phyloP scores from a whole-genome alignment of 305 asterid genomes.

The Fraxinus angustifolia region DNA sequence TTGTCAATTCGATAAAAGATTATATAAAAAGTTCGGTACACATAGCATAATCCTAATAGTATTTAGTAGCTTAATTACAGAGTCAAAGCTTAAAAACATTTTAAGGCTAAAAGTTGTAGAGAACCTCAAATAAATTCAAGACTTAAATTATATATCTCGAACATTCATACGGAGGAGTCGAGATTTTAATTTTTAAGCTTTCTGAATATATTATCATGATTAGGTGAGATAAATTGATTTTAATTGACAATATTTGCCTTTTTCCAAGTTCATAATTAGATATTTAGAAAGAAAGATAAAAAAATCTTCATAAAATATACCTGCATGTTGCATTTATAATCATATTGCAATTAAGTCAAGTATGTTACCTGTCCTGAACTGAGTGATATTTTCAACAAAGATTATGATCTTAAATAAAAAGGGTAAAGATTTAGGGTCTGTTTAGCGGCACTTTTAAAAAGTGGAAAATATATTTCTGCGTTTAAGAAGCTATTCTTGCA shows the following conservation, averaged over 20 bases:
- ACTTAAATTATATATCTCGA: background rate
- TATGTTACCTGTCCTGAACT: background rate
- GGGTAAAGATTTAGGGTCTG: background rate
- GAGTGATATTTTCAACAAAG: background rate
- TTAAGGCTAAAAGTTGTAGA: background rate
- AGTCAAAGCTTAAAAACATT: too few species aligned
- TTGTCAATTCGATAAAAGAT: too few species aligned
- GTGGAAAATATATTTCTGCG: too few species aligned
- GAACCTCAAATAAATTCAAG: background rate
- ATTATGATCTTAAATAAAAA: conserved; percentile 8
- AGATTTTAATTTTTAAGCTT: too few species aligned
- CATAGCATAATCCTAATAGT: too few species aligned
- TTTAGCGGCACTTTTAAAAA: too few species aligned
- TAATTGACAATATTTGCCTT: background rate
- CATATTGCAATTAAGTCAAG: conserved; percentile 26
- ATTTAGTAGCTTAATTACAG: background rate
- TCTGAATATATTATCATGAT: background rate
- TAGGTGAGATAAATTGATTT: background rate
- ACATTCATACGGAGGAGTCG: background rate
- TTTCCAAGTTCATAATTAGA: conserved; percentile 8
- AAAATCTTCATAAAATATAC: background rate
- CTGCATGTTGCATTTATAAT: background rate
- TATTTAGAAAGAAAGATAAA: background rate
- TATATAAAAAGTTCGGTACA: too few species aligned
- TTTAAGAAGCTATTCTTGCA: too few species aligned